Evolutionary conservation across 1,139 yeast species (phyloP), one percentile per base, ranked within the genome.

Genomic region (Geotrichum reessii): DNA sequence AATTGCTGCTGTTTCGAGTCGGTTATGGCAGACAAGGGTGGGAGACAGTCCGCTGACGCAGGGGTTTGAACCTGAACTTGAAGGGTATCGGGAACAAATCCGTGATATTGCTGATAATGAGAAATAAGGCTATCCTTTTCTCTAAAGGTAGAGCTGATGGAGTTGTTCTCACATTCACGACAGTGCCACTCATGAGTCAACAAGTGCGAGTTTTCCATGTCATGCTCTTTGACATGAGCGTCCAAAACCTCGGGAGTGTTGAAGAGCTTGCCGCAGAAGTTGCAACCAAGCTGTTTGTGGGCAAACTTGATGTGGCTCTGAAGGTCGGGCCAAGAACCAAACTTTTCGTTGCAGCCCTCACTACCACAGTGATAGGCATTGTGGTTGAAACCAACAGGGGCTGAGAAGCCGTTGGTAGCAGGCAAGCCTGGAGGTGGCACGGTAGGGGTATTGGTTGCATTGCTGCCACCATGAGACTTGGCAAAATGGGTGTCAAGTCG

Each of bases 321-420:
- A 48, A 90, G 74, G 0, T 85, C 86, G 1, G 90, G 81, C 95
- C 96, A 87, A 0, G 88, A 86, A 62, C 81, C 79, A 71, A 89
- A 88, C 57, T 78, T 74, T 65, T 84, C 88, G 0, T 66, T 64
- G 69, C 99, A 93, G 3, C 76, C 81, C 42, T 79, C 83, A 62
- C 78, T 75, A 1, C 80, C 74, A 69, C 97, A 91, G 56, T 69
- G 69, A 57, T 67, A 70, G 71, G 68, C 57, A 19, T 54, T 12
- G 33, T 24, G 50, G 46, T 28, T 11, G 17, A 33, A 19, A 25
- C 33, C 28, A n/a, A 51, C 22, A 40, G 51, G 51, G 2, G n/a
- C 56, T 5, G 56, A 31, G 27, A 37, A 28, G 1, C 54, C 50
- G 27, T 46, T 55, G 12, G 56, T 37, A 24, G 24, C 52, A 7